Base-by-base conservation (phyloP, 2,329 filamentous ascomycete genomes). In the Aspergillus hiratsukae region DNA sequence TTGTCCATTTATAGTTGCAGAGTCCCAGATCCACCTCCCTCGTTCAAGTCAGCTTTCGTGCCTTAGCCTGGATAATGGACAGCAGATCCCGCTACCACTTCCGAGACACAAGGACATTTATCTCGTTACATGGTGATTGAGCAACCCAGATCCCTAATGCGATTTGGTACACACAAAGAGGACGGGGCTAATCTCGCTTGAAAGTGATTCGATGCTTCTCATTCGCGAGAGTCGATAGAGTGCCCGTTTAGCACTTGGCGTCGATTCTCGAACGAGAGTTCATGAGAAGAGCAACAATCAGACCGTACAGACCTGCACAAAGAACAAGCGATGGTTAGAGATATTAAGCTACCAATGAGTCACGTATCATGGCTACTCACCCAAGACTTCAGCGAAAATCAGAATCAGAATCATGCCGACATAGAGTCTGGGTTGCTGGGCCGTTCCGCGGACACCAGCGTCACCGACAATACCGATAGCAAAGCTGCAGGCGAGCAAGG, bases 341-440 rank as follows among this genome's bases (percentile, higher is more conserved):
- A 52, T 7, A 35, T 35, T 17, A 21, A 41, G 10, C 23, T 27
- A 21, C 28, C 14, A 25, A 53, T 45, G 37, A 40, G n/a, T 23
- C 35, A 48, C 49, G 46, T 27, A 23, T 31, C n/a, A 21, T 48
- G n/a, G 25, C 31, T 28, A 81, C 87, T 61, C 82, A 94, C 91
- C 92, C 87, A 97, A 80, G 67, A 97, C 92, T 93, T 97, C 92
- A 67, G 92, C 92, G 84, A 96, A 97, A 93, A 97, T 97, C 80
- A 97, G 90, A 82, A 97, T 97, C 75, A 97, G 78, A 79, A 97
- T 96, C 91, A 97, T 97, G 79, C 92, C 92, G 74, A 96, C 91
- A 79, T 95, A 96, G 66, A 96, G 84, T 64, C 78, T 72, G 51
- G 77, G 78, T 70, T 81, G 78, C 67, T 80, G 78, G 52, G 78